Evolutionary conservation across 2,329 filamentous ascomycete species (phyloP), one percentile per base, ranked within the genome.

Genomic region (Septoria petroselini): DNA sequence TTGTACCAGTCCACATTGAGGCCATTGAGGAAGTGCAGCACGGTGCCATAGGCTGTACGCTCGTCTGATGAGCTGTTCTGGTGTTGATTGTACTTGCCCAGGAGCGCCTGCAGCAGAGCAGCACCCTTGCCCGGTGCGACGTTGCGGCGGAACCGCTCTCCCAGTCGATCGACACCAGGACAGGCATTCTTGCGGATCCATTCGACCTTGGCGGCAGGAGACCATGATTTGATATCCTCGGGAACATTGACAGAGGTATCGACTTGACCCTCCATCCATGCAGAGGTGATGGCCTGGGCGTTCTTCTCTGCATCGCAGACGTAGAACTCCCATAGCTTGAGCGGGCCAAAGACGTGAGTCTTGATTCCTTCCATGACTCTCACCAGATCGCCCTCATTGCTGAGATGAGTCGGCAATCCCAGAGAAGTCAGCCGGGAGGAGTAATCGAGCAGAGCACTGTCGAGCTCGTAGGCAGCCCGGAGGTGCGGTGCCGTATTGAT

Each of bases 251-350:
- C 71, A 0, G 81, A 76, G 39, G 79, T 74, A 9, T 74, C 75
- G 40, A 78, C 72, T 39, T 81, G 72, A 15, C 83, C 84, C 21
- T 73, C 72, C 27, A 76, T 74, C 89, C 91, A 97, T 1, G 83
- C 78, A 35, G 86, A 77, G 2, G 93, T 69, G 27, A 85, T 81
- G 5, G 81, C 80, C 55, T 85, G 77, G 4, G 82, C 78, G 64
- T 91, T 82, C 23, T 80, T 76, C 50, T 91, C 82, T 3, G 93
- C 83, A 63, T 97, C 82, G 50, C 95, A 74, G 12, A 86, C 83
- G 66, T 96, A 98, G 72, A 85, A 98, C 66, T 98, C 88, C 93
- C 93, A 98, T 1, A 98, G 77, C 41, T 84, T 84, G 53, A 91
- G 81, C 33, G 81, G 78, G 19, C 81, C 80, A 63, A 98, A 81